These are phyloP conservation scores for Alternaria sp. DNA, from an alignment of 2,329 filamentous ascomycete species.

Conservation along the genomic window DNA sequence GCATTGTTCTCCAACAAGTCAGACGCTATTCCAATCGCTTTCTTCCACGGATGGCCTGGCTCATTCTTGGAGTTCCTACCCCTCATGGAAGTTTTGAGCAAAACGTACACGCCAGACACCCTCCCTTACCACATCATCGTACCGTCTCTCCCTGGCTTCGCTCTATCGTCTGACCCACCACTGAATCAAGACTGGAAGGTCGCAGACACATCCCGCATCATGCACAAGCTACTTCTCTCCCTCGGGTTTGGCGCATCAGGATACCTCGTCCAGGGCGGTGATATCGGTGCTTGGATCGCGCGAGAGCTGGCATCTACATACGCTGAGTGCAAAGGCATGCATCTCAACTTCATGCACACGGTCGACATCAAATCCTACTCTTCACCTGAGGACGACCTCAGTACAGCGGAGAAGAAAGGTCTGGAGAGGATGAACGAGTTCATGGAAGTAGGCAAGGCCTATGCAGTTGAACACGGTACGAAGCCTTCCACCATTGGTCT, in stretches of 20 bases:
- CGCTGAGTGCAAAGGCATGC: conserved; percentile 56
- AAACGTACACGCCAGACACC: conserved; percentile 57
- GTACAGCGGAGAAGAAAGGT: conserved; percentile 47
- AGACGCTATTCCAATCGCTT: conserved; percentile 59
- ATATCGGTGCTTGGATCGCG: conserved; percentile 58
- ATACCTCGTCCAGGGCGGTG: conserved; percentile 65
- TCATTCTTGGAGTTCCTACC: conserved; percentile 63
- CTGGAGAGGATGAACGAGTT: conserved; percentile 52
- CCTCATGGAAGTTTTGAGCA: conserved; percentile 55
- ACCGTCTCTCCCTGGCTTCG: conserved; percentile 63
- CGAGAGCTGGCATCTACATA: conserved; percentile 52
- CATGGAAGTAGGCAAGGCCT: conserved; percentile 54
- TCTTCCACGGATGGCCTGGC: conserved; percentile 65
- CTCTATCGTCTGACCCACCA: conserved; percentile 58
- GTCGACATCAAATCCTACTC: conserved; percentile 20
- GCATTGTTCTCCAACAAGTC: conserved; percentile 60
- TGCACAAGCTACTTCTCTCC: conserved; percentile 60
- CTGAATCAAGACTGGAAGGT: conserved; percentile 53
- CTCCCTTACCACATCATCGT: conserved; percentile 65
- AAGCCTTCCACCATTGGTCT: conserved; percentile 64
- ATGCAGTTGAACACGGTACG: conserved; percentile 61
- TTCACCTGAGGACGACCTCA: conserved; percentile 25
- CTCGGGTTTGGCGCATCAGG: conserved; percentile 58
- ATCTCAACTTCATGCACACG: conserved; percentile 41
- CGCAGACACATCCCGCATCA: conserved; percentile 51